Conservation (phyloP, 176 grass and related monocot genomes). For the Juncus inflexus region DNA sequence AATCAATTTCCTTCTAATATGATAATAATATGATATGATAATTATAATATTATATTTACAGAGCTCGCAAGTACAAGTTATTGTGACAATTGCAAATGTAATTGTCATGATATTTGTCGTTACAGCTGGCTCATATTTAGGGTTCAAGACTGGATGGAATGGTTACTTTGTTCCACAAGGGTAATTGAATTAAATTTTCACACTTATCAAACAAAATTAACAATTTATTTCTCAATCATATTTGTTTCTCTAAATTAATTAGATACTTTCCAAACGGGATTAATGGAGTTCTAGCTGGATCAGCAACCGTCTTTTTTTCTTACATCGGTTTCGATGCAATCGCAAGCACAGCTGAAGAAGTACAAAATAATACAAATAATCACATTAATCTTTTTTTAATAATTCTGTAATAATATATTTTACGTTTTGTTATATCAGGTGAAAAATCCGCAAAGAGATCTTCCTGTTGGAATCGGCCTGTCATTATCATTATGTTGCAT, state of each 20-base stretch:
- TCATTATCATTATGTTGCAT: conserved; percentile 66
- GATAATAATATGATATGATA: not conserved
- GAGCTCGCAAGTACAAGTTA: conserved; percentile 77
- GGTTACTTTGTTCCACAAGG: conserved; percentile 60
- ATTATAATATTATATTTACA: conserved; percentile 27
- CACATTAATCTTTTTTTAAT: not conserved
- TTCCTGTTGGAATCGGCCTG: conserved; percentile 64
- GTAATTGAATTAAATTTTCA: conserved; percentile 39
- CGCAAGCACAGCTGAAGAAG: conserved; percentile 77
- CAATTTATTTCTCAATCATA: conserved; percentile 5
- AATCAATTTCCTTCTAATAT: not conserved
- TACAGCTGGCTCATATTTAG: conserved; percentile 80
- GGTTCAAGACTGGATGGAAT: conserved; percentile 65
- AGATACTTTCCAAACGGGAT: conserved; percentile 82
- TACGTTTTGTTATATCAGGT: conserved; percentile 48
- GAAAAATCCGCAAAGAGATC: conserved; percentile 83
- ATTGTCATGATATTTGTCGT: conserved; percentile 76
- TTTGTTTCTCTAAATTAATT: conserved; percentile 25
- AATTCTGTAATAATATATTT: conserved; percentile 5
- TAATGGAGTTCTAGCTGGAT: conserved; percentile 62
- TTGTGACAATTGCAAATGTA: conserved; percentile 72
- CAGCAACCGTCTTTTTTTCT: conserved; percentile 83
- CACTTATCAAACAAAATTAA: conserved; percentile 9
- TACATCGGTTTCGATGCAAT: conserved; percentile 92
- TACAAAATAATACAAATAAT: conserved; percentile 25